Conservation (phyloP, 2,329 filamentous ascomycete species). For the Fusarium chlamydosporum region DNA sequence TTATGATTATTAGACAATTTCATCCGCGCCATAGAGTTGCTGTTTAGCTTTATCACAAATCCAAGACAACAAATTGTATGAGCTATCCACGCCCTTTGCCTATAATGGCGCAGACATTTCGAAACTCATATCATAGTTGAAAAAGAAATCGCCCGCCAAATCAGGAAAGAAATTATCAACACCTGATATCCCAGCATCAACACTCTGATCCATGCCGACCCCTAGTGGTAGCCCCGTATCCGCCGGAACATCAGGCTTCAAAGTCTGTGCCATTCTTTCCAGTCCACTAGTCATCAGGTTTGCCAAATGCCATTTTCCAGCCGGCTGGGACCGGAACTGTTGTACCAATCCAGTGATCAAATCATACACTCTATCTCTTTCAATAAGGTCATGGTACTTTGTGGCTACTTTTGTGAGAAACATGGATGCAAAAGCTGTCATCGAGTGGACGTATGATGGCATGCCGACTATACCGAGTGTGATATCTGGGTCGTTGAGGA, state of each 20-base stretch:
- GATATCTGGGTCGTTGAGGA: constrained; percentile 60
- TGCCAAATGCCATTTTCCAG: constrained; percentile 63
- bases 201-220: constrained; percentile 24
- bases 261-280: constrained; percentile 57
- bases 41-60: too few species aligned
- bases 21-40: too few species aligned
- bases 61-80: too few species aligned
- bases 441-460: constrained; percentile 66
- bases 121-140: constrained; percentile 52
- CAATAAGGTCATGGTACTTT: constrained; percentile 60
- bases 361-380: constrained; percentile 57
- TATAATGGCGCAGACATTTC: constrained; percentile 4
- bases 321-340: constrained; percentile 58
- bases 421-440: constrained; percentile 67
- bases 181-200: constrained; percentile 34
- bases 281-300: constrained; percentile 64
- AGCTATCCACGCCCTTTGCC: accelerated
- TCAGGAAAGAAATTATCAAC: constrained; percentile 39
- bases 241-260: constrained; percentile 23
- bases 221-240: constrained; percentile 27
- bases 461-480: constrained; percentile 60
- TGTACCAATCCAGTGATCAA: constrained; percentile 58
- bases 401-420: constrained; percentile 64
- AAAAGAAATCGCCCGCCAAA: constrained; percentile 48
- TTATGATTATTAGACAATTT: not conserved